These are phyloP conservation scores for Ustilago curta DNA, from an alignment of 1,284 basidiomycete genomes.

Conservation along the genomic window DNA sequence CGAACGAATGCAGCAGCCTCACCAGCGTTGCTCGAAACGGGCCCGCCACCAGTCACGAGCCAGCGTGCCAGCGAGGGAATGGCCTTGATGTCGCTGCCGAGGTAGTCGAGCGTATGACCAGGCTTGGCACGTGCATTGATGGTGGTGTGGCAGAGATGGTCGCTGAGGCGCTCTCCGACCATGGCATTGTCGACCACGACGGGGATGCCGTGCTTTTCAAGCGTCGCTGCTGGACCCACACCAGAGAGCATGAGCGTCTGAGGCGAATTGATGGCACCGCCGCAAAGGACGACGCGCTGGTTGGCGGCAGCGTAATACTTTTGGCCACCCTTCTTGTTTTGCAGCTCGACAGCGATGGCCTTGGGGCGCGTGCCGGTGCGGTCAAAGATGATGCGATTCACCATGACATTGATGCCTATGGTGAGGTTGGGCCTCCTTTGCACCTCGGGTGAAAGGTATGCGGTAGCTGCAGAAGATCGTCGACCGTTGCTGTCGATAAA, in stretches of 20 bases:
- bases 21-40: constrained; percentile 49
- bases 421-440: constrained; percentile 54
- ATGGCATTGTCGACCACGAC: constrained; percentile 41
- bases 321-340: constrained; percentile 40
- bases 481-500: constrained; percentile 55
- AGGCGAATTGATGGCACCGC: constrained; percentile 67
- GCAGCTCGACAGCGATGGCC: constrained; percentile 56
- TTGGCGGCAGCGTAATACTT: constrained; percentile 49
- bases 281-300: constrained; percentile 73
- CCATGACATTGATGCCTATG: constrained; percentile 55
- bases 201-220: constrained; percentile 49
- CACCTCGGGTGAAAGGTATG: constrained; percentile 51
- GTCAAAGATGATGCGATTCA: constrained; percentile 55
- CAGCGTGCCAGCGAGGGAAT: constrained; percentile 36
- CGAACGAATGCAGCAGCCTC: constrained; percentile 69
- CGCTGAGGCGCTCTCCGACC: constrained; percentile 60
- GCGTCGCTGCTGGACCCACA: constrained; percentile 71
- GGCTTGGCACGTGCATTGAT: constrained; percentile 40
- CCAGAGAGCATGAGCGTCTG: constrained; percentile 81
- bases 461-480: constrained; percentile 57
- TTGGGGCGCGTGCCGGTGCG: constrained; percentile 38
- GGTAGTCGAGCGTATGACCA: constrained; percentile 45
- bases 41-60: constrained; percentile 53
- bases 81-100: constrained; percentile 35
- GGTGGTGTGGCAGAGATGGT: constrained; percentile 56